These are phyloP conservation scores for Torulaspora pretoriensis DNA, from an alignment of 1,139 yeast species.

Conservation along the genomic window DNA sequence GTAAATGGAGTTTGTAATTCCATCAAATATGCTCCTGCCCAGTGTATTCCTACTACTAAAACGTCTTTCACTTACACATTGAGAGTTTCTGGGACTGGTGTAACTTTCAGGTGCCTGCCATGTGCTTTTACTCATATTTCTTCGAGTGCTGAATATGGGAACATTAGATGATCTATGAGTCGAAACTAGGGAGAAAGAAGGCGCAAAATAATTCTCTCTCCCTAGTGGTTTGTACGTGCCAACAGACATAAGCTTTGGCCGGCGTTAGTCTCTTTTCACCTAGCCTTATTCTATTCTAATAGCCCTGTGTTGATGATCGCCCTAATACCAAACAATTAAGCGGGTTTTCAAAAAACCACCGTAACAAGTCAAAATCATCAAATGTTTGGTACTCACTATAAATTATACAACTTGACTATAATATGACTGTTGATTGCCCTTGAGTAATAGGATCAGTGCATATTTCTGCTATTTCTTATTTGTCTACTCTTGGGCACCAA, in stretches of 20 bases:
- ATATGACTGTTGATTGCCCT: not conserved
- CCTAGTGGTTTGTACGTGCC: slow-evolving; percentile 16
- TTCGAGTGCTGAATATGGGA: slow-evolving; percentile 18
- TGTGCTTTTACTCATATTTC: slow-evolving; percentile 15
- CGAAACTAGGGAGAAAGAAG: slow-evolving; percentile 20
- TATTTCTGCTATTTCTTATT: not conserved
- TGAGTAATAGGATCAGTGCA: not conserved
- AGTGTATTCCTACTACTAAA: not conserved
- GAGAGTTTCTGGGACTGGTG: not conserved
- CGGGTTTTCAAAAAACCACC: too few relatives aligned
- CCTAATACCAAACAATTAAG: too few relatives aligned
- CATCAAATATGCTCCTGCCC: slow-evolving; percentile 5
- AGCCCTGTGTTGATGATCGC: not conserved
- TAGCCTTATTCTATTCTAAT: too few relatives aligned
- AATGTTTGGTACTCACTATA: slow-evolving; percentile 2
- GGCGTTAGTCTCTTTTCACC: not conserved
- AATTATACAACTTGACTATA: not conserved
- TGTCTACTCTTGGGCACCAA: slow-evolving; percentile 31
- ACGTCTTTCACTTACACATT: not conserved
- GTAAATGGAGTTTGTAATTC: slow-evolving; percentile 8
- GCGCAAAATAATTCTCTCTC: slow-evolving; percentile 17
- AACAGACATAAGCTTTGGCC: slow-evolving; percentile 14
- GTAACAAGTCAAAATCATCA: not conserved
- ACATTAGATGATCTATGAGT: slow-evolving; percentile 16
- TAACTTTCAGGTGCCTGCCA: slow-evolving; percentile 1